Evolutionary conservation across 257 asterid genomes (phyloP).

Genomic region (Solanum neorickii): DNA sequence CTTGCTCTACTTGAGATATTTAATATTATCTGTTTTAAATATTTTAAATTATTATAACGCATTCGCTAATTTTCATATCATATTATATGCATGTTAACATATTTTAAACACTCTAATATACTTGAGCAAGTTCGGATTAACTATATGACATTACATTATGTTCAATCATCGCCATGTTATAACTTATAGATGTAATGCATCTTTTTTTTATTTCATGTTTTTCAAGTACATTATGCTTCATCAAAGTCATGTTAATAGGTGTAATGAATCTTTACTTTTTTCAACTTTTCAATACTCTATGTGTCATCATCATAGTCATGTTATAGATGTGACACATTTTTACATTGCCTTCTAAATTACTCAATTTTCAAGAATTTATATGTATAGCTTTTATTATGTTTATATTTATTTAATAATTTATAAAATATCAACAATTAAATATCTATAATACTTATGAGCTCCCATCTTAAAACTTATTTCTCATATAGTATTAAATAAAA

Average conservation of each 20-base stretch:
- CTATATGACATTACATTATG: neutral
- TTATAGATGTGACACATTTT: neutral
- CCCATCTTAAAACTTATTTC: neutral
- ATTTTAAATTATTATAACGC: no score
- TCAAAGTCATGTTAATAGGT: neutral
- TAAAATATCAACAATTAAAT: no score
- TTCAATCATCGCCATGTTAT: neutral
- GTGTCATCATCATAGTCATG: neutral
- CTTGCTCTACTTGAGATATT: no score
- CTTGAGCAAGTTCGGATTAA: no score
- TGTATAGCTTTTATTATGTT: neutral
- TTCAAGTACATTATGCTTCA: neutral
- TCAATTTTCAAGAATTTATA: neutral
- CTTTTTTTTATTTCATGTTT: no score
- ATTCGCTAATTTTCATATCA: neutral
- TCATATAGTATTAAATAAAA: no score
- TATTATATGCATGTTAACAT: no score
- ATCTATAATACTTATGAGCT: neutral
- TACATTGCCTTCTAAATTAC: neutral
- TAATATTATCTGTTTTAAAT: no score
- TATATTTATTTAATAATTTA: no score
- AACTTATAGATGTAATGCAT: neutral
- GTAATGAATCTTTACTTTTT: neutral
- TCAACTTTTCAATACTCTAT: neutral
- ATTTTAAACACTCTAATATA: no score